A percentile compares a stretch with the other conserved stretches of the same genome.
These are phyloP conservation scores for Sugiyamaella lignohabitans DNA, from an alignment of 805 yeast genomes.

Conservation along the genomic window DNA sequence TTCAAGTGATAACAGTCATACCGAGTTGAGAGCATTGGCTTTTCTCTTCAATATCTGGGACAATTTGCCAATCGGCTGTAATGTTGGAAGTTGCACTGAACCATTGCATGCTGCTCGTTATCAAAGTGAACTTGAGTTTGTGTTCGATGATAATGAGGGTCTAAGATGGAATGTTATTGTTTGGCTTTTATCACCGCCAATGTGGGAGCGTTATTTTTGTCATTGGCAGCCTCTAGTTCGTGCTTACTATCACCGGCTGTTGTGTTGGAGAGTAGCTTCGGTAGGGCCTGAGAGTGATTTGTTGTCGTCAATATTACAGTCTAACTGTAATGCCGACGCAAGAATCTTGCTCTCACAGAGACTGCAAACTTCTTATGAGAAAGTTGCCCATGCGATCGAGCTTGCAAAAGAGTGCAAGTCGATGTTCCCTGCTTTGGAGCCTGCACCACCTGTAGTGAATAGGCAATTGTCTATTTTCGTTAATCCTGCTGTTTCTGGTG, in stretches of 20 bases:
- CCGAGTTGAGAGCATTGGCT: constrained; percentile 57
- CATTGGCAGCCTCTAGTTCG: constrained; percentile 80
- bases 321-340: constrained; percentile 26
- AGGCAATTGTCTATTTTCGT: constrained; percentile 23
- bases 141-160: constrained; percentile 29
- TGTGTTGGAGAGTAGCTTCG: constrained; percentile 56
- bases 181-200: constrained; percentile 46
- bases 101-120: not conserved
- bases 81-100: constrained; percentile 1
- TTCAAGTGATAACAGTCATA: constrained; percentile 54
- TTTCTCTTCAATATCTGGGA: constrained; percentile 73
- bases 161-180: constrained; percentile 42
- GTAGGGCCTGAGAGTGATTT: constrained; percentile 26
- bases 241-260: constrained; percentile 56
- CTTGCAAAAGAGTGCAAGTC: constrained; percentile 9
- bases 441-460: constrained; percentile 29
- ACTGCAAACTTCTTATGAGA: constrained; percentile 17
- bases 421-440: constrained; percentile 17
- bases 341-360: constrained; percentile 21
- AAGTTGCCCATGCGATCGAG: constrained; percentile 8
- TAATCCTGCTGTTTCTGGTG: constrained; percentile 18
- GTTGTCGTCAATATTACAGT: constrained; percentile 21
- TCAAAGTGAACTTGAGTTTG: not conserved
- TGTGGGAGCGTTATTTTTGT: constrained; percentile 54
- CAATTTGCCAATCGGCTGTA: constrained; percentile 34